Conservation (phyloP, 148 eudicot species). For the Cornus kousa region DNA sequence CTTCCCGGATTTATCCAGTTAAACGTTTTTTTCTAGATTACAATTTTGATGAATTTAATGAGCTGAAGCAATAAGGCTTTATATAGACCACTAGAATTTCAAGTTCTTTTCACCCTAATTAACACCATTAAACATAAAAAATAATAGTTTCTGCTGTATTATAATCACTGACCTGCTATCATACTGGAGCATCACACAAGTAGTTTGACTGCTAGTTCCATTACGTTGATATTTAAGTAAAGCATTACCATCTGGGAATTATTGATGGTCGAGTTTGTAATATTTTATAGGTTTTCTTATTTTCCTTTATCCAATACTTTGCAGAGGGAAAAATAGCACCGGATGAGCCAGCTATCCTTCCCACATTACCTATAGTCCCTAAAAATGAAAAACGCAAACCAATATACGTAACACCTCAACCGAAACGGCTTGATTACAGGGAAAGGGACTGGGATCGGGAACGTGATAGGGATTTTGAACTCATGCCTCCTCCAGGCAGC, state of each 20-base stretch:
- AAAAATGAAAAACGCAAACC: conserved; percentile 71
- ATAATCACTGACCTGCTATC: background rate
- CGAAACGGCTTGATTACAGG: conserved; percentile 71
- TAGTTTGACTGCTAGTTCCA: background rate
- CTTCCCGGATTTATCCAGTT: conserved; percentile 10
- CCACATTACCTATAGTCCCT: conserved; percentile 78
- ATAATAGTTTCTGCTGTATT: background rate
- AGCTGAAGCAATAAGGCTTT: background rate
- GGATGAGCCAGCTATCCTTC: conserved; percentile 89
- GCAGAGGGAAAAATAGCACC: conserved; percentile 93
- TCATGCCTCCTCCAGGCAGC: conserved; percentile 99
- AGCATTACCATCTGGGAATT: background rate
- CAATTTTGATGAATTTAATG: background rate
- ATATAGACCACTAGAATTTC: too few species aligned
- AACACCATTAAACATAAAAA: too few species aligned
- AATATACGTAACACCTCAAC: conserved; percentile 62
- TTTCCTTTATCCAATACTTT: conserved; percentile 12
- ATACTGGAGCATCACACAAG: background rate
- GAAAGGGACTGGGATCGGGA: conserved; percentile 91
- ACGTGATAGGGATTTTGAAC: conserved; percentile 90
- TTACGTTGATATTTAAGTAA: background rate
- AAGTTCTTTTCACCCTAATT: too few species aligned
- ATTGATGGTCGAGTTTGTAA: conserved; percentile 6
- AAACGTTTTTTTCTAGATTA: background rate
- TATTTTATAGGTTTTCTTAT: conserved; percentile 2